phyloP scores from a whole-genome alignment of 192 early-diverging fungal species.

The Dissophora globulifera region DNA sequence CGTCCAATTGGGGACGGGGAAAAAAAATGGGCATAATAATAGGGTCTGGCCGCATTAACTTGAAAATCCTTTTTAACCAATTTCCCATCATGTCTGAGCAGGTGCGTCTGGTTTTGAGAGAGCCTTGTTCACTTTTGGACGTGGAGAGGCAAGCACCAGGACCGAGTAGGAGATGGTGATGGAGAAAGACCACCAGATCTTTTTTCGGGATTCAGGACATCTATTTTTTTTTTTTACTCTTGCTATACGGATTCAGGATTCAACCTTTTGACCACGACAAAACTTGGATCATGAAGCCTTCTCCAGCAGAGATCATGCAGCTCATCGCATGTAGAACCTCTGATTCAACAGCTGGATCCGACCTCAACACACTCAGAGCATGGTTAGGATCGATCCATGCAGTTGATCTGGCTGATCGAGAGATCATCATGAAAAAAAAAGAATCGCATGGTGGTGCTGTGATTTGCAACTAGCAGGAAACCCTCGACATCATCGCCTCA shows the following conservation, averaged over 20 bases:
- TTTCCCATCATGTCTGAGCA: slow-evolving; percentile 58
- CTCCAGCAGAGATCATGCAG: not conserved
- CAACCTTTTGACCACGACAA: not conserved
- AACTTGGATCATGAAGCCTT: not conserved
- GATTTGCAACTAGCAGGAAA: no score
- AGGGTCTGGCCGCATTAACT: slow-evolving; percentile 22
- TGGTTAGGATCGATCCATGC: not conserved
- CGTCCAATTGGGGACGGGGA: slow-evolving; percentile 20
- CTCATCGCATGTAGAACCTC: slow-evolving; percentile 19
- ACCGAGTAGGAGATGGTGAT: not conserved
- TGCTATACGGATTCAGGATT: not conserved
- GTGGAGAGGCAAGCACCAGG: not conserved
- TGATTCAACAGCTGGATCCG: not conserved
- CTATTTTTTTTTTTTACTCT: not conserved
- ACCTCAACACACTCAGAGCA: not conserved
- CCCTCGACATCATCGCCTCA: no score
- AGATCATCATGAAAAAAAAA: slow-evolving; percentile 8
- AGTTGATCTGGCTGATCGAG: not conserved
- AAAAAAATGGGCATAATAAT: slow-evolving; percentile 22
- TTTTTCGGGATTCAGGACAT: not conserved
- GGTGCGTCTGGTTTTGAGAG: slow-evolving; percentile 29
- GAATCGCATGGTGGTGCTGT: no score
- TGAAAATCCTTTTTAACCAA: slow-evolving; percentile 57
- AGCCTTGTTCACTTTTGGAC: not conserved
- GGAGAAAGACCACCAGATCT: no score